Base-by-base conservation (phyloP, 176 grass and related monocot species). In the Paspalum vaginatum region DNA sequence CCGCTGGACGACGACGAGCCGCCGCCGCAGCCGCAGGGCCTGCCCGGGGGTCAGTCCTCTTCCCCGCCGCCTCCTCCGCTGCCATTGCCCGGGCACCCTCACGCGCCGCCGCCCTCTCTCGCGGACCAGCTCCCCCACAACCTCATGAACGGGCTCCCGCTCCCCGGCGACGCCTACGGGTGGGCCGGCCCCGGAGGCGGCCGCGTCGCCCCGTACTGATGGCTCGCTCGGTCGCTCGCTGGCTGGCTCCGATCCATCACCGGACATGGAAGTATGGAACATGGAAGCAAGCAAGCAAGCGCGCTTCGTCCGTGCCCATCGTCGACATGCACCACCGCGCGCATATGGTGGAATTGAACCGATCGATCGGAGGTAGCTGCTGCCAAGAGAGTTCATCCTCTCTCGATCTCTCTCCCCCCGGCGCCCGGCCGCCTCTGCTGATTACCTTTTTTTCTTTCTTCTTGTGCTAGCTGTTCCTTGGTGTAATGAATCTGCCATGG, bases 1-100 rank as follows among this genome's bases (percentile, higher is more conserved):
- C 96, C 96, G 1, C 84, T 95, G 24, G 96, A 89, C 9, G 90
- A 99, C 62, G 96, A 99, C 46, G 96, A 93, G 22, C 78, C 78
- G 5, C 48, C 2, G 5, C 79, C 78, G 46, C 53, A 75, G 9
- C 87, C 71, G n/a, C 93, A 80, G 6, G 84, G 78, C 61, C 24
- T 89, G 41, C 55, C 68, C 7, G 78, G 68, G 5, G 22, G 2
- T 8, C 90, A 91, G 39, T 93, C 90, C 52, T 88, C 92, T 13
- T 87, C 94, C 0, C 87, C 88, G 60, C 74, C 78, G 16, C 88
- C 85, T 20, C 86, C 80, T 10, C 70, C 43, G 21, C 26, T 84
- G 72, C 60, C 86, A 85, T 12, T 94, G 77, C 27, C 78, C 24
- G 11, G 80, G 48, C 72, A 56, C n/a, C 53, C 54, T 25, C 68